Evolutionary conservation across 768 basidiomycete genomes (phyloP), one percentile per base, ranked within the genome.

Genomic region (Tulasnella sp.): DNA sequence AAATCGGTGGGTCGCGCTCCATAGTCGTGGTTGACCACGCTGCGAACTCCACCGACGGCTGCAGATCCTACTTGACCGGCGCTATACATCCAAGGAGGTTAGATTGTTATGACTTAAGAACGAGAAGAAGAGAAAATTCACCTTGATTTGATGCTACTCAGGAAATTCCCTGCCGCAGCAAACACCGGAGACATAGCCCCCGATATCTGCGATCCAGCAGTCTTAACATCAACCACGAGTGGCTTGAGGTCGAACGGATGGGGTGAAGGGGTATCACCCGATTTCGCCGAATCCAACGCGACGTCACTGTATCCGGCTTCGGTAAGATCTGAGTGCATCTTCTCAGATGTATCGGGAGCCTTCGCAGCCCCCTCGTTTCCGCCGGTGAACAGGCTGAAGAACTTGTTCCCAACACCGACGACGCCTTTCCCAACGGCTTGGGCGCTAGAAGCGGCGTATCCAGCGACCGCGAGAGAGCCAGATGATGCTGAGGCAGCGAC

Each of bases 301-400:
- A 27, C 44, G 43, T 43, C 52, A 12, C 15, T 22, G 34, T 59
- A 49, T 24, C 57, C 57, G 7, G 57, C 57, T 49, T 59, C 57
- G 17, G 46, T 24, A 3, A 59, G 31, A 46, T 59, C 57, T 7
- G 25, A 44, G 7, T 22, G 21, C 48, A 59, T 15, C 48, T 38
- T 59, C 25, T 12, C 30, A 4, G 30, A 30, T 19, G 15, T 21
- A 29, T 31, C 24, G 19, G 29, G 29, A 17, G 27, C 22, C 31
- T 49, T 30, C 25, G 46, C 49, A 15, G 57, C 49, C 12, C 30
- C 49, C 21, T 38, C 44, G 11, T 56, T 5, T 7, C 34, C 34
- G 19, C 46, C 46, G 19, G 21, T 43, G 25, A 59, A 49, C 22
- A 59, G 19, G 42, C 46, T 30, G 17, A 50, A 24, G 27, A 59